phyloP scores from a whole-genome alignment of 1,284 basidiomycete species.

The Papiliotrema terrestris region DNA sequence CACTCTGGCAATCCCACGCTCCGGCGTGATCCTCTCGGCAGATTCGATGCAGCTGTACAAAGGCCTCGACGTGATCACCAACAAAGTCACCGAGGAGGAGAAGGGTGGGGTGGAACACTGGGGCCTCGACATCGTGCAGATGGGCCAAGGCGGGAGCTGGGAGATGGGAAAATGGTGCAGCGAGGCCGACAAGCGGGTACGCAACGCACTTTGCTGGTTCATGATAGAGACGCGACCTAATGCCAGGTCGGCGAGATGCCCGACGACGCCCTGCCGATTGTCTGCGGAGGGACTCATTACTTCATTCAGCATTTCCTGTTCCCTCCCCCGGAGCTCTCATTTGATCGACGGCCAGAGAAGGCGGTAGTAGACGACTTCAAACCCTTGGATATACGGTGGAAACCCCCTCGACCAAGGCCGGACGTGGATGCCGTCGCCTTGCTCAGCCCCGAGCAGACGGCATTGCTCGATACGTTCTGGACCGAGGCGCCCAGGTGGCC shows the following conservation, averaged over 20 bases:
- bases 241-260: conserved; percentile 37
- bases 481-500: conserved; percentile 32
- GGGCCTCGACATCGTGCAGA: conserved; percentile 79
- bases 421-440: conserved; percentile 31
- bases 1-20: too few species aligned
- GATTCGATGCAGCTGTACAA: conserved; percentile 98
- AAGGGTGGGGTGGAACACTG: conserved; percentile 80
- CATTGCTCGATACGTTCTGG: conserved; percentile 44
- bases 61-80: conserved; percentile 93
- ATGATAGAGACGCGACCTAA: too few species aligned
- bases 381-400: conserved; percentile 25
- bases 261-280: conserved; percentile 66
- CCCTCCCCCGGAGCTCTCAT: conserved; percentile 66
- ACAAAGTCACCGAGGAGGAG: conserved; percentile 80
- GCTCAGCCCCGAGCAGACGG: conserved; percentile 19
- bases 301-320: conserved; percentile 82
- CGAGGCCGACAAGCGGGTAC: conserved; percentile 66
- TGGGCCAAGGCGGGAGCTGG: conserved; percentile 81
- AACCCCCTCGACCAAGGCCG: conserved; percentile 38
- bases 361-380: conserved; percentile 1
- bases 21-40: conserved; percentile 70
- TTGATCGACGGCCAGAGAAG: conserved; percentile 23
- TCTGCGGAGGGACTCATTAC: conserved; percentile 94
- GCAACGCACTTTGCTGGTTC: conserved; percentile 41
- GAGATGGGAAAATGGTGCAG: conserved; percentile 65